Base-by-base conservation (phyloP, 2,329 filamentous ascomycete species). In the Xylariaceae sp. region DNA sequence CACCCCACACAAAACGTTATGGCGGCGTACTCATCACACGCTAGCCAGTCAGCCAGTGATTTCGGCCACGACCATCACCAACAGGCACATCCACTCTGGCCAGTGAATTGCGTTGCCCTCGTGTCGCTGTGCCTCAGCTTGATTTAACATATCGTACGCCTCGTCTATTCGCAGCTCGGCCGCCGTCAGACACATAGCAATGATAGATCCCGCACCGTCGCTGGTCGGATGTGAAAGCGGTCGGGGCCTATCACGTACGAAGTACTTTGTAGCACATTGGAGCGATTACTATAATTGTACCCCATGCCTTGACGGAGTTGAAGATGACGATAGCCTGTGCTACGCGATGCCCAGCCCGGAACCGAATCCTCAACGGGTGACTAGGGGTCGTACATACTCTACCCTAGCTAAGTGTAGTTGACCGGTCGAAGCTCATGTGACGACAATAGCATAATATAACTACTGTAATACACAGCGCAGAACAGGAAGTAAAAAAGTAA, bases 1-100 rank as follows among this genome's bases (percentile, higher is more conserved):
- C 59, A 66, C 62, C 63, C 64, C 62, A 62, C 63, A 59, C 27
- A 32, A 26, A 59, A 32, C 50, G 55, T 30, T 51, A 49, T 52
- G 51, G 45, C 48, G 51, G 51, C 52, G 29, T 53, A 49, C 49
- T 53, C 52, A 53, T 58, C 58, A 60, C 58, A 49, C 47, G 21
- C 46, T 44, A 33, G 32, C 30, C 36, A 26, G 27, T 29, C 44
- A 15, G n/a, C 20, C 7, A 51, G 57, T 45, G 45, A 57, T 48
- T 47, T 46, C 42, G 46, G 27, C 13, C 7, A 30, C 7, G 27
- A 30, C 7, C 27, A 30, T 30, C 27, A 52, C 41, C 35, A 27
- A 46, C 40, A 50, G 49, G 49, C 46, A 50, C 32, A 46, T 43
- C 24, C 36, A 41, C 32, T 21, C n/a, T 50, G 43, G 39, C 57